phyloP scores from a whole-genome alignment of 2,329 filamentous ascomycete species.

The Talaromyces sp. region DNA sequence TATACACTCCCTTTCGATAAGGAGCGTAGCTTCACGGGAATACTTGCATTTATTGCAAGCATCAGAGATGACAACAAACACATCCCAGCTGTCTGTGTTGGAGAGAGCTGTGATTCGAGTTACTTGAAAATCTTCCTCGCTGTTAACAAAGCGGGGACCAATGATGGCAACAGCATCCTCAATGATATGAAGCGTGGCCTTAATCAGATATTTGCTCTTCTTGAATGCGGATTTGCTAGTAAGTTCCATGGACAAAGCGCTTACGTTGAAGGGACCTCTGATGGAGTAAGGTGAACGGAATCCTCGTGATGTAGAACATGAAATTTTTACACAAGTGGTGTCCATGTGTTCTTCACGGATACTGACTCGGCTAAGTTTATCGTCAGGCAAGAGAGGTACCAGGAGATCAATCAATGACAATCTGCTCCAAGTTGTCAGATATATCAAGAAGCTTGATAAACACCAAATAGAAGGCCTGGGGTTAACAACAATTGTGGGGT shows the following conservation, averaged over 20 bases:
- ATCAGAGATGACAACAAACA: conserved; percentile 30
- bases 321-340: conserved; percentile 31
- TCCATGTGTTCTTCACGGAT: conserved; percentile 36
- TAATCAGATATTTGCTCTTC: conserved; percentile 2
- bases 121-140: conserved; percentile 33
- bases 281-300: background rate
- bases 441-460: background rate
- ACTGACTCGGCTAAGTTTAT: conserved; percentile 29
- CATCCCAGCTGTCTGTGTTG: conserved; percentile 38
- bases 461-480: background rate
- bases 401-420: conserved; percentile 3
- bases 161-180: conserved; percentile 26
- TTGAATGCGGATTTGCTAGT: background rate
- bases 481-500: conserved; percentile 12
- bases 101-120: conserved; percentile 24
- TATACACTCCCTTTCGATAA: conserved; percentile 35
- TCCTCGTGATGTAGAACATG: background rate
- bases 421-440: background rate
- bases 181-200: conserved; percentile 5
- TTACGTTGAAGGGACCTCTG: background rate
- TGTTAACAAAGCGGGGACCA: conserved; percentile 30
- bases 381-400: background rate
- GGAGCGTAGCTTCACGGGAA: conserved; percentile 32
- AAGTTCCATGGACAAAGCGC: background rate
- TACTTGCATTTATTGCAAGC: conserved; percentile 38